Evolutionary conservation across 148 eudicot species (phyloP).

Genomic region (Simmondsia chinensis): DNA sequence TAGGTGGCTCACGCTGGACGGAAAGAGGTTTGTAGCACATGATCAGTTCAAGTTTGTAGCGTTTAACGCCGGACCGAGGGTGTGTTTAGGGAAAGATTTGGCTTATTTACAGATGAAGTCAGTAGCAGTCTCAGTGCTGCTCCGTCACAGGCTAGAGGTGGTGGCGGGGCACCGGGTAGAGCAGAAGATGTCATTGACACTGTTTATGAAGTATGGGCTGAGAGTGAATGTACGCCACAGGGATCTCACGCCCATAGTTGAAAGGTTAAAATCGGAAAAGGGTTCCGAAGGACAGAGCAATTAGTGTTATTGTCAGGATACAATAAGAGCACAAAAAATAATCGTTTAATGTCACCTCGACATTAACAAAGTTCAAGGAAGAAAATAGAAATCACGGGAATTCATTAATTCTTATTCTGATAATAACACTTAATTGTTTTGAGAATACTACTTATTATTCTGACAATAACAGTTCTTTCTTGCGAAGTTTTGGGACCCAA

Average conservation of each 20-base stretch:
- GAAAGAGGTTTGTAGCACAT: slow-evolving; percentile 37
- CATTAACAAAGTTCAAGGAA: no score
- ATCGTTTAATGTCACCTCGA: no score
- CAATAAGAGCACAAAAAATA: no score
- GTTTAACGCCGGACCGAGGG: slow-evolving; percentile 83
- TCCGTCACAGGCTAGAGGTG: slow-evolving; percentile 52
- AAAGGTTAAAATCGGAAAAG: slow-evolving; percentile 12
- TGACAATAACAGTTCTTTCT: no score
- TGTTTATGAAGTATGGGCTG: slow-evolving; percentile 87
- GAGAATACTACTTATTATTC: no score
- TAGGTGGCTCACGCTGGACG: slow-evolving; percentile 55
- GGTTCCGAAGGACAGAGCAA: slow-evolving; percentile 8
- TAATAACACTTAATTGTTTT: no score
- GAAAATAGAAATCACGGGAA: no score
- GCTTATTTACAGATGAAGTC: slow-evolving; percentile 92
- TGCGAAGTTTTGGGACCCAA: no score
- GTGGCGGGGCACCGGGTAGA: slow-evolving; percentile 66
- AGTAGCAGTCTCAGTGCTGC: slow-evolving; percentile 64
- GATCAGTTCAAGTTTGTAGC: slow-evolving; percentile 73
- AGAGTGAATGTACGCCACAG: slow-evolving; percentile 57
- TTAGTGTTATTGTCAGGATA: not conserved
- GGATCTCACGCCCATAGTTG: slow-evolving; percentile 32
- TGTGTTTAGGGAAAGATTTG: slow-evolving; percentile 77
- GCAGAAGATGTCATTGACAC: slow-evolving; percentile 84
- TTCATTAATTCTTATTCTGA: no score